phyloP scores from a whole-genome alignment of 495 filamentous ascomycete species.

The Annulohypoxylon stygium region DNA sequence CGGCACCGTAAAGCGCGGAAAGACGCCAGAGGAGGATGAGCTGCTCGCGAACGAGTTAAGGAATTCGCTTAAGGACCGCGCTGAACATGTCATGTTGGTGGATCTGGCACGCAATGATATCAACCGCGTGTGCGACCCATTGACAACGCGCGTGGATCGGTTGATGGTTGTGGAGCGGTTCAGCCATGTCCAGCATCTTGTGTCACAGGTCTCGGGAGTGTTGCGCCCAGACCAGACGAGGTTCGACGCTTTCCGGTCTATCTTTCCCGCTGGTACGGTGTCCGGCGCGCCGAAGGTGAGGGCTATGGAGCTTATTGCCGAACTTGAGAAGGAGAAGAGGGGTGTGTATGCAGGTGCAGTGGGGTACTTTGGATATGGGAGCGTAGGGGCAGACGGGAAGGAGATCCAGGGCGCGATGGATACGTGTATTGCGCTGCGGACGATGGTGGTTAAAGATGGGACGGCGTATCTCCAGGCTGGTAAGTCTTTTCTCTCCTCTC shows the following conservation, averaged over 20 bases:
- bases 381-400: slow-evolving; percentile 59
- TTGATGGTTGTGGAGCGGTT: slow-evolving; percentile 97
- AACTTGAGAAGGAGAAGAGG: slow-evolving; percentile 91
- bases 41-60: slow-evolving; percentile 81
- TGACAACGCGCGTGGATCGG: slow-evolving; percentile 86
- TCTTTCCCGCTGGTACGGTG: slow-evolving; percentile 96
- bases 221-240: slow-evolving; percentile 85
- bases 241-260: slow-evolving; percentile 95
- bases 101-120: slow-evolving; percentile 97
- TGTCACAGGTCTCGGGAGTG: slow-evolving; percentile 92
- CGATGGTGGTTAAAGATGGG: slow-evolving; percentile 93
- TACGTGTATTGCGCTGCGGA: slow-evolving; percentile 96
- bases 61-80: slow-evolving; percentile 88
- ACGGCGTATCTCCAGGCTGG: slow-evolving; percentile 92
- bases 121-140: slow-evolving; percentile 94
- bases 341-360: slow-evolving; percentile 98
- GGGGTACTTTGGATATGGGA: slow-evolving; percentile 86
- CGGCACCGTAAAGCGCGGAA: slow-evolving; percentile 90
- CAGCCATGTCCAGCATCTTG: slow-evolving; percentile 95
- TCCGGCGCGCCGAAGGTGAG: slow-evolving; percentile 94
- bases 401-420: slow-evolving; percentile 89
- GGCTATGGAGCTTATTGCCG: slow-evolving; percentile 97
- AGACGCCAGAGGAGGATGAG: slow-evolving; percentile 82
- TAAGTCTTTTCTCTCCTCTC: slow-evolving; percentile 43
- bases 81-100: slow-evolving; percentile 99